Base-by-base conservation (phyloP, 257 asterid genomes). In the Leptodermis oblonga region DNA sequence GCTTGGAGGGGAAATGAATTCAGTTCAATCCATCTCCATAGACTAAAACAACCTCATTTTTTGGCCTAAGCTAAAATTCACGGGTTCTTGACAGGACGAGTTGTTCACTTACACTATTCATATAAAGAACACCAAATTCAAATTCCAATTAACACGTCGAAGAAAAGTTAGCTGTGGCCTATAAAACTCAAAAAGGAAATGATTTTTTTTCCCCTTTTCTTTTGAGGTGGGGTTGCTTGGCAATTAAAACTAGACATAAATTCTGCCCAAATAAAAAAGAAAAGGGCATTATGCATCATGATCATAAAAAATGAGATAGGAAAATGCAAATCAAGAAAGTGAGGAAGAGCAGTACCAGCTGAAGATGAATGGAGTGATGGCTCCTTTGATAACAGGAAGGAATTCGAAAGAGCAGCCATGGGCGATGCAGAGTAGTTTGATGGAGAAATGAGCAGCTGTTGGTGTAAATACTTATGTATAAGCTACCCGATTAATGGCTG, bases 321-420 rank as follows among this genome's bases (percentile, higher is more conserved):
- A 34, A 2, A 34, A 34, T 2, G 6, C 4, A 31, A 54, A 52
- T 52, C 61, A 54, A 22, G 59, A 53, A 53, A 52, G 15, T 20
- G 51, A 70, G 43, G 28, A 59, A 17, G 30, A 54, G 62, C 36
- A 43, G 20, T 77, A 84, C 90, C 89, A 5, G 81, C 65, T 33
- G 80, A 69, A 15, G 87, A 77, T 52, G 73, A 71, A 70, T 53
- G 75, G 30, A 52, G 70, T 66, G 79, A 51, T 25, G 79, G 81
- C 63, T 54, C 70, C 62, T 70, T 76, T 20, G 85, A 65, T 30
- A 85, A 74, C 42, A 75, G 69, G n/a, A 65, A 31, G 46, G 87
- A 78, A 76, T 56, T 84, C 22, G 87, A 83, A 33, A 87, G 62
- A 78, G 87, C 81, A 30, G 87, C 20, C 95, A 54, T 54, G 33